Conservation (phyloP, 495 filamentous ascomycete species). For the Penicillium flavigenum region DNA sequence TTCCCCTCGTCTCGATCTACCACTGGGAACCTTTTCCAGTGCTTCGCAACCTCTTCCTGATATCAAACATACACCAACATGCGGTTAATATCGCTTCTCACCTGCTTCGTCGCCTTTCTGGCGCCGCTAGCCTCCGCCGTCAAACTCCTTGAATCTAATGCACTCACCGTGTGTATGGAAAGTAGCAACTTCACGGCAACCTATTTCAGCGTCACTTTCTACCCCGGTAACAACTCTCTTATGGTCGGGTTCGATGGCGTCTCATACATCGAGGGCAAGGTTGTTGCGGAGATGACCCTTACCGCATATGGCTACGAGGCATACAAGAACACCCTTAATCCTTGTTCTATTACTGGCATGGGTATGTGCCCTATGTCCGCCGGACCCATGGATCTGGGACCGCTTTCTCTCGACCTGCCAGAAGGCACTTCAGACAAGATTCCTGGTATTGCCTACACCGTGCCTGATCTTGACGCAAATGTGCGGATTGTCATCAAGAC, state of each 20-base stretch:
- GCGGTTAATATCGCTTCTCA: conserved; percentile 42
- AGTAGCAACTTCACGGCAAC: conserved; percentile 80
- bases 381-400: conserved; percentile 70
- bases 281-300: conserved; percentile 73
- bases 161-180: conserved; percentile 73
- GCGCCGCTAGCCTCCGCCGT: conserved; percentile 42
- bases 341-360: conserved; percentile 66
- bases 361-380: conserved; percentile 94
- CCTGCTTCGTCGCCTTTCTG: conserved; percentile 41
- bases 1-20: conserved; percentile 20
- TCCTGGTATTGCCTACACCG: conserved; percentile 80
- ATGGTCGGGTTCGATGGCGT: conserved; percentile 76
- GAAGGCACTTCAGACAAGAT: conserved; percentile 59
- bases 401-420: conserved; percentile 63
- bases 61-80: conserved; percentile 28
- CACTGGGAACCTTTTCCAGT: conserved; percentile 11
- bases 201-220: conserved; percentile 78
- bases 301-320: conserved; percentile 79
- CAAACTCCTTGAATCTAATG: conserved; percentile 65
- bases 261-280: conserved; percentile 81
- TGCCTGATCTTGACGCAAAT: conserved; percentile 91
- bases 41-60: conserved; percentile 14
- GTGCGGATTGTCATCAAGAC: conserved; percentile 77
- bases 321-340: conserved; percentile 64
- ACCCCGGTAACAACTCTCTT: conserved; percentile 70